Conservation (phyloP, 1,139 yeast genomes). For the Candida tropicalis region DNA sequence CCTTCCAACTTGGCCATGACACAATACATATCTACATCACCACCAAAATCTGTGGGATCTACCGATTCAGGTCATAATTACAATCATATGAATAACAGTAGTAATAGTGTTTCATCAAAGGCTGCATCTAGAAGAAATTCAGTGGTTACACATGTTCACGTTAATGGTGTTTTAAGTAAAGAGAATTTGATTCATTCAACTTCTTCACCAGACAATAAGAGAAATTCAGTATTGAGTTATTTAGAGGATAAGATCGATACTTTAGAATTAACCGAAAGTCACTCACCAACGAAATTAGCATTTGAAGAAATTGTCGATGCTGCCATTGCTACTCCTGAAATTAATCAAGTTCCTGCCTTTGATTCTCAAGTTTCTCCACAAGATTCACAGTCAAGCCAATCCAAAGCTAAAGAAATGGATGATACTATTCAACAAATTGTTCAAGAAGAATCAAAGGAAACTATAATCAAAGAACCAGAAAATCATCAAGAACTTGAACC, state of each 20-base stretch:
- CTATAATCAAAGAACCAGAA: constrained; percentile 6
- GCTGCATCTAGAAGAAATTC: constrained; percentile 39
- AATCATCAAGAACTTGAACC: not conserved
- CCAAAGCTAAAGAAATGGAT: constrained; percentile 7
- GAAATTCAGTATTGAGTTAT: constrained; percentile 48
- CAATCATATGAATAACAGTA: not conserved
- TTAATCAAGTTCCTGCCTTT: constrained; percentile 32
- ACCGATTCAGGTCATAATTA: constrained; percentile 5
- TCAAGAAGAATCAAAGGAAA: constrained; percentile 12
- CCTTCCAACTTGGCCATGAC: constrained; percentile 40
- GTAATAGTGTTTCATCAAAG: constrained; percentile 7
- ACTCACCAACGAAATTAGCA: constrained; percentile 13
- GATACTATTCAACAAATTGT: constrained; percentile 6
- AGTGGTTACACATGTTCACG: constrained; percentile 49
- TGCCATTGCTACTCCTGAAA: constrained; percentile 28
- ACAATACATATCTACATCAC: constrained; percentile 42
- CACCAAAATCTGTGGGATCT: constrained; percentile 26
- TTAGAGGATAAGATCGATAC: constrained; percentile 51
- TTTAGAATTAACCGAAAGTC: constrained; percentile 35
- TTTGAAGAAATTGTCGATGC: constrained; percentile 9
- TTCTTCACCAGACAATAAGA: constrained; percentile 27
- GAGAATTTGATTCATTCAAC: constrained; percentile 22
- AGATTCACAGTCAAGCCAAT: not conserved
- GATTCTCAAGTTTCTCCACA: constrained; percentile 18
- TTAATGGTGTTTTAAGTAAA: constrained; percentile 48